Base-by-base conservation (phyloP, 1,139 yeast species). In the Suhomyces anneliseae region DNA sequence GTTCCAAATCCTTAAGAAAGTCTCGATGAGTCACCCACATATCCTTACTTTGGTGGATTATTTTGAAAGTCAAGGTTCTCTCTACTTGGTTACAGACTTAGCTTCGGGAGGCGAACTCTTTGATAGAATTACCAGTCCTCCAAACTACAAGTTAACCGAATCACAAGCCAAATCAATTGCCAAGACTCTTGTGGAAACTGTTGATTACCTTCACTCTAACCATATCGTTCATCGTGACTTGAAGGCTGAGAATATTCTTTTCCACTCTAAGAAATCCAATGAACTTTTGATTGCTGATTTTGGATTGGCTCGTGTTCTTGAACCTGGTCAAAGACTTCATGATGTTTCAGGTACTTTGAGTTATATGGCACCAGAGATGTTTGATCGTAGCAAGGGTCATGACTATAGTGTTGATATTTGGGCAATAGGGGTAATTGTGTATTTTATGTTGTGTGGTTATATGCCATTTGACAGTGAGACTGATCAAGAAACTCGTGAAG, bases 391-490 rank as follows among this genome's bases (percentile, higher is more conserved):
- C 47, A 60, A 32, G 66, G 85, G 85, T 15, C 87, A 86, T 56
- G 79, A 79, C 24, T 74, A 70, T 53, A 76, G 78, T 1, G 86
- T 85, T 0, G 95, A 87, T 60, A 73, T 86, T 34, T 87, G 95
- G 95, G 87, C 93, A 0, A 69, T 86, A 27, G 93, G 93, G 1
- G 92, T 86, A 7, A 70, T 85, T 36, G 77, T 85, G 1, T 87
- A 86, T 61, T 85, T 86, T 57, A 76, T 85, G 78, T 73, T 85
- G 10, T 78, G 87, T 54, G 93, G 93, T 1, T 86, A 85, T 59
- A 82, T 87, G 65, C 95, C 95, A 0, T 87, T 87, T 64, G 93
- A 87, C 57, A 80, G 92, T 53, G 93, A 86, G 48, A 78, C 83
- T 7, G 85, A 84, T 42, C 79, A 78, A 0, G 92, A 86, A 58